Conservation (phyloP, 2,329 filamentous ascomycete species). For the Cucurbitaria berberidis region DNA sequence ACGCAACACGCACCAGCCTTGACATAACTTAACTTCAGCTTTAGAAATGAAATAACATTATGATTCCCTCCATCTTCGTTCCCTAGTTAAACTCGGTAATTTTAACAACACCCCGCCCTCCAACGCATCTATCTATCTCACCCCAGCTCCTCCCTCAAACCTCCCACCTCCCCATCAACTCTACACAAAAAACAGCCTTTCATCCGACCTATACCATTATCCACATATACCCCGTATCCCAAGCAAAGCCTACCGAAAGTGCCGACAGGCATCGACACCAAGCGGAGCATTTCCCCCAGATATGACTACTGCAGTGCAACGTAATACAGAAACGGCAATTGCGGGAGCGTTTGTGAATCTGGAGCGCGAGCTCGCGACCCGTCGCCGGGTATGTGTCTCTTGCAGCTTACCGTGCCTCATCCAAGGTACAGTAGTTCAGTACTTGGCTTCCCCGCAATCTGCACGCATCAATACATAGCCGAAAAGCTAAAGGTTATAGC, state of each 20-base stretch:
- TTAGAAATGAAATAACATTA: too few relatives aligned
- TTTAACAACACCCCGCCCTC: too few relatives aligned
- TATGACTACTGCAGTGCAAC: conserved; percentile 12
- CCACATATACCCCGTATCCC: too few relatives aligned
- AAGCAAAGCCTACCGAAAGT: neutral
- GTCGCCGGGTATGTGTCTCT: conserved; percentile 11
- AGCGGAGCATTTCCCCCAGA: conserved; percentile 1
- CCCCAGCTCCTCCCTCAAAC: too few relatives aligned
- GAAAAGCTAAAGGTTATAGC: conserved; percentile 6
- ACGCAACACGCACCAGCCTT: too few relatives aligned
- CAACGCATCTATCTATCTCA: too few relatives aligned
- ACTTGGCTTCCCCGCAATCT: conserved; percentile 6
- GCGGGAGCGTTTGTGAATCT: conserved; percentile 3
- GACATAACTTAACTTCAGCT: too few relatives aligned
- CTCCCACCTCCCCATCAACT: too few relatives aligned
- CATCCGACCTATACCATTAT: too few relatives aligned
- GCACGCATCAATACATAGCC: neutral
- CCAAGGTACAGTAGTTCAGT: neutral
- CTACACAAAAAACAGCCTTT: neutral
- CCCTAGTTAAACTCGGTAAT: too few relatives aligned
- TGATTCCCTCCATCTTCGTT: too few relatives aligned
- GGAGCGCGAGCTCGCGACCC: conserved; percentile 12
- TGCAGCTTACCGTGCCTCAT: neutral
- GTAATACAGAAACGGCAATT: conserved; percentile 10
- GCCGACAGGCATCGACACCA: neutral